Evolutionary conservation across 257 asterid species (phyloP), one percentile per base, ranked within the genome.

Genomic region (Galeopsis tetrahit): DNA sequence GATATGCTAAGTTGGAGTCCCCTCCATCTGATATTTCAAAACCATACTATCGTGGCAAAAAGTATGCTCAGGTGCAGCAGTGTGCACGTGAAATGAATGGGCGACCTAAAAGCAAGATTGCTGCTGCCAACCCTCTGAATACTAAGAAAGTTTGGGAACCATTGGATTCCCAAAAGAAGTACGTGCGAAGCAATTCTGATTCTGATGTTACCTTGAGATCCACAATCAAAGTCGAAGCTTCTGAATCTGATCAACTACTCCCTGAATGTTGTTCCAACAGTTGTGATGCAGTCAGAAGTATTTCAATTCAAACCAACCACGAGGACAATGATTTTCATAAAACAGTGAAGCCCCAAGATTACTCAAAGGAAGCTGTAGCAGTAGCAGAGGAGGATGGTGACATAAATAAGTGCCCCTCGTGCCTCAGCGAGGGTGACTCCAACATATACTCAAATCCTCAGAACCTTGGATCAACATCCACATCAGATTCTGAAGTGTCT

Each of bases 101-200:
- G 33, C 87, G 88, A 80, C 80, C 86, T 73, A 91, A 88, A 80
- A 83, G 77, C 82, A 93, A 85, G 87, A 68, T 53, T 34, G 64
- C 57, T 48, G 35, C 70, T 72, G 82, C 83, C 28, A 75, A 77
- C 80, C 78, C 84, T 76, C 81, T 83, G 69, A 75, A 56, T 73
- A 77, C 82, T 53, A 90, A 86, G 87, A 90, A 90, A 84, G 96
- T 90, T 62, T 95, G 99, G 99, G 99, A 95, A 81, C 99, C 99
- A 65, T 76, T 87, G 85, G 97, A 89, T 78, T 84, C 90, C 32
- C 92, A 81, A 63, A 93, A 89, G 87, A 87, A 88, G 81, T 86
- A 83, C 71, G 60, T 78, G 35, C 81, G 90, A 36, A 87, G 96
- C 82, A 84, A 87, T 80, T 86, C 90, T 4, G 95, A 91, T 77